Conservation (phyloP, 495 filamentous ascomycete genomes). For the Lasiosphaeria ovina region DNA sequence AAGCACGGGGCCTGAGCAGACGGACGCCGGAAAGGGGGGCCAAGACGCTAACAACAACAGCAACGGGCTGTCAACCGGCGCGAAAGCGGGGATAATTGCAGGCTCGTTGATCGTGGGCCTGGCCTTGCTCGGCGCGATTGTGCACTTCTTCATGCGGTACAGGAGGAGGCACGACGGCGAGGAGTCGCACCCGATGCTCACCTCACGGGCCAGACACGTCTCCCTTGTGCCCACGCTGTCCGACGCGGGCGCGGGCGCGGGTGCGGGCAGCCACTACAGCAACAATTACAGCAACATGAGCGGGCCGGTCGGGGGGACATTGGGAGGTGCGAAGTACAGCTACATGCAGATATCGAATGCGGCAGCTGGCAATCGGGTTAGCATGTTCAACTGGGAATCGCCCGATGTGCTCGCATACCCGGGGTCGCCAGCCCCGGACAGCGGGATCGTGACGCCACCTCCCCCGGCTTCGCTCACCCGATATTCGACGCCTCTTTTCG, state of each 20-base stretch:
- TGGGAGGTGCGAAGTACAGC: conserved; percentile 10
- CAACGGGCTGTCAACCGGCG: conserved; percentile 18
- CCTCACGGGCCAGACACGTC: conserved; percentile 20
- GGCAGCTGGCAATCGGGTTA: conserved; percentile 9
- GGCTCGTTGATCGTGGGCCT: conserved; percentile 18
- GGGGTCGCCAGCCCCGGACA: neutral
- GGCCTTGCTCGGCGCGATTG: neutral
- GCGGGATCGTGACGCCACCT: conserved; percentile 4
- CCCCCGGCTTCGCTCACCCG: conserved; percentile 2
- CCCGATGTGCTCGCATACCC: conserved; percentile 25
- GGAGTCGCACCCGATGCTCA: conserved; percentile 37
- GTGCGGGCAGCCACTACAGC: neutral
- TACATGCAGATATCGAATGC: conserved; percentile 18
- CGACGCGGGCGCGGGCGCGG: conserved; percentile 7
- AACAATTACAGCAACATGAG: neutral
- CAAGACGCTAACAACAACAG: conserved; percentile 1
- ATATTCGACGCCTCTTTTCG: conserved; percentile 1
- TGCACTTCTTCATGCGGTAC: conserved; percentile 19
- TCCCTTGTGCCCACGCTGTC: conserved; percentile 12
- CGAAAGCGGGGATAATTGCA: conserved; percentile 27
- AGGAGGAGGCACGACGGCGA: conserved; percentile 23
- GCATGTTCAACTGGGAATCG: conserved; percentile 35
- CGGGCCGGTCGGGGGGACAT: neutral
- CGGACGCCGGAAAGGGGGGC: neutral
- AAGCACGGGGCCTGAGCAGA: neutral